Percentiles rank a stretch among this genome's conserved stretches.
Conservation (phyloP, 495 filamentous ascomycete genomes). For the Pyrenopolyporus hunteri region DNA sequence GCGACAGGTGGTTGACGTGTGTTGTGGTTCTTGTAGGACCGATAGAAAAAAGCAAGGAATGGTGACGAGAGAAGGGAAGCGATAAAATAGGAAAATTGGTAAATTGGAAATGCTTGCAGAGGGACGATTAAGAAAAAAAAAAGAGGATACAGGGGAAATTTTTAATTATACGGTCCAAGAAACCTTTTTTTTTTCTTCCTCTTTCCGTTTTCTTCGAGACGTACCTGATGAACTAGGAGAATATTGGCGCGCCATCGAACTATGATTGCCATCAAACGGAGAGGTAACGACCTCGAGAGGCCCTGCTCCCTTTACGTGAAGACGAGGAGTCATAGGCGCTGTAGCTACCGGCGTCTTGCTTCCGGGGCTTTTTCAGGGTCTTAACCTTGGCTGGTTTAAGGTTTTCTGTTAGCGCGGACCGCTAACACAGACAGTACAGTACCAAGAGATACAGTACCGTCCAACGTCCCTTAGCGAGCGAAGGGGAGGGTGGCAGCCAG, state of each 20-base stretch:
- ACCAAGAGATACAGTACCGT: conserved; percentile 25
- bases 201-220: background rate
- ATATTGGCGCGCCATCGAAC: conserved; percentile 25
- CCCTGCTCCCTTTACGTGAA: conserved; percentile 38
- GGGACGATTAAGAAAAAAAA: background rate
- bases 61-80: background rate
- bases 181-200: background rate
- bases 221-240: conserved; percentile 15
- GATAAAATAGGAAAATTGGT: background rate
- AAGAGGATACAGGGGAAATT: background rate
- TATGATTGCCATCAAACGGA: conserved; percentile 24
- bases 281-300: conserved; percentile 37
- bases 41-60: background rate
- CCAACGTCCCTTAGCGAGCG: conserved; percentile 11
- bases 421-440: conserved; percentile 16
- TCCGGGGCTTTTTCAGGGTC: conserved; percentile 32
- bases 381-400: conserved; percentile 37
- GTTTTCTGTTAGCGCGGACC: conserved; percentile 34
- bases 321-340: conserved; percentile 41
- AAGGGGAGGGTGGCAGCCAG: conserved; percentile 27
- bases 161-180: too few species aligned
- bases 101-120: too few species aligned
- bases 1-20: background rate
- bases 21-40: conserved; percentile 1
- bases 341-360: background rate